Evolutionary conservation across 768 basidiomycete genomes (phyloP).

Genomic region (Neoboletus subvelutipes): DNA sequence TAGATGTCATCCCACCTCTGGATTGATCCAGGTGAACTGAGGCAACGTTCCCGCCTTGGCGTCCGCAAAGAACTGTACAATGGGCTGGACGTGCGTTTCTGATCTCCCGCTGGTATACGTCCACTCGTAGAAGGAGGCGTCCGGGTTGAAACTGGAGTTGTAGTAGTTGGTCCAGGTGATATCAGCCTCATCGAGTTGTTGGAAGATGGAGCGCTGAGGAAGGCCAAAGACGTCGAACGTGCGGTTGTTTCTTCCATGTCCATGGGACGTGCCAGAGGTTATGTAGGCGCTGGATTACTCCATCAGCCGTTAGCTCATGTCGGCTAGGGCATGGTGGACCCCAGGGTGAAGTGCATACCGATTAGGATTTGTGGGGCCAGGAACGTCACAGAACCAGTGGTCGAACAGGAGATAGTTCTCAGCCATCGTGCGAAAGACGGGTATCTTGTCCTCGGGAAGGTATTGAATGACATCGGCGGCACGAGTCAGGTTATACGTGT

Average conservation of each 20-base stretch:
- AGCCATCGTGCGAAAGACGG: constrained; percentile 23
- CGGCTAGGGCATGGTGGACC: not conserved
- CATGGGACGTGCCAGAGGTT: constrained; percentile 27
- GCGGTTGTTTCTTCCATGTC: constrained; percentile 20
- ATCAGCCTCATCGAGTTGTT: constrained; percentile 27
- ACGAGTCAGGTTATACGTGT: constrained; percentile 10
- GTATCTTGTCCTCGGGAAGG: constrained; percentile 25
- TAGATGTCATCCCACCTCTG: constrained; percentile 16
- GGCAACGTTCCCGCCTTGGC: constrained; percentile 24
- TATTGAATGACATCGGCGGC: constrained; percentile 22
- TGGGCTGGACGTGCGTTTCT: constrained; percentile 16
- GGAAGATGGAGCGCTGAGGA: constrained; percentile 29
- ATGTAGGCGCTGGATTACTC: constrained; percentile 19
- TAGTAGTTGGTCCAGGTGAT: constrained; percentile 28
- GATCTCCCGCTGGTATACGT: constrained; percentile 17
- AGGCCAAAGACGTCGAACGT: constrained; percentile 20
- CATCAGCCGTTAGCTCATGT: not conserved
- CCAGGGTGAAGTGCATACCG: constrained; percentile 6
- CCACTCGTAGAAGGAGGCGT: constrained; percentile 25
- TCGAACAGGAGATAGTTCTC: constrained; percentile 27
- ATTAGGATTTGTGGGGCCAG: constrained; percentile 28
- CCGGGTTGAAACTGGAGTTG: constrained; percentile 29
- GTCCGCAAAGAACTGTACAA: constrained; percentile 19
- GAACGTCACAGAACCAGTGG: constrained; percentile 26
- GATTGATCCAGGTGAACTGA: constrained; percentile 28